These are phyloP conservation scores for Magnusiomyces ingens DNA, from an alignment of 1,139 yeast species.

Conservation along the genomic window DNA sequence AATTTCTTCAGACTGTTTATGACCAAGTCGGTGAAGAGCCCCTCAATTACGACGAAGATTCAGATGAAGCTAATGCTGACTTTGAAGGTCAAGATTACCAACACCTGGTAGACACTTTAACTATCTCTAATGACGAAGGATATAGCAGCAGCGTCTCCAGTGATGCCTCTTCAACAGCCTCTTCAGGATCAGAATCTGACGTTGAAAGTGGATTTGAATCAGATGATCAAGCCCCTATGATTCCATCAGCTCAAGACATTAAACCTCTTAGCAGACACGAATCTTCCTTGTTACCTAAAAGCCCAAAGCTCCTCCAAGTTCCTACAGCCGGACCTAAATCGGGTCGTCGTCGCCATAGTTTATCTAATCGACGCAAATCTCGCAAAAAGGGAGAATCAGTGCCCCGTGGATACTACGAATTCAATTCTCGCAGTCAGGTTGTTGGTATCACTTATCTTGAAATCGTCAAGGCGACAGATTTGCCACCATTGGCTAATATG, in stretches of 20 bases:
- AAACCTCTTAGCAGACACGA: neutral
- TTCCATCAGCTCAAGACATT: neutral
- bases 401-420: slow-evolving; percentile 25
- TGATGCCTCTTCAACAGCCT: too few species aligned
- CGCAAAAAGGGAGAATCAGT: neutral
- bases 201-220: neutral
- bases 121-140: slow-evolving; percentile 9
- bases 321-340: slow-evolving; percentile 6
- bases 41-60: neutral
- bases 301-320: slow-evolving; percentile 9
- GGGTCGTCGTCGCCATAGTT: slow-evolving; percentile 1
- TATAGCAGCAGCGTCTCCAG: neutral
- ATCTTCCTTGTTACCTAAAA: slow-evolving; percentile 8
- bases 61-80: slow-evolving; percentile 4
- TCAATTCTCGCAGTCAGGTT: slow-evolving; percentile 40
- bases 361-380: neutral
- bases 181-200: neutral
- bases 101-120: slow-evolving; percentile 5
- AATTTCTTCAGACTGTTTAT: neutral
- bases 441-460: slow-evolving; percentile 74
- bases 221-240: neutral
- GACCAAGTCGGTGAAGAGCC: neutral
- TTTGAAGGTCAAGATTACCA: slow-evolving; percentile 12
- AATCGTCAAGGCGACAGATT: slow-evolving; percentile 57
- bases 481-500: slow-evolving; percentile 33